phyloP scores from a whole-genome alignment of 352 stramenopile genomes.

The Pythium monospermum region DNA sequence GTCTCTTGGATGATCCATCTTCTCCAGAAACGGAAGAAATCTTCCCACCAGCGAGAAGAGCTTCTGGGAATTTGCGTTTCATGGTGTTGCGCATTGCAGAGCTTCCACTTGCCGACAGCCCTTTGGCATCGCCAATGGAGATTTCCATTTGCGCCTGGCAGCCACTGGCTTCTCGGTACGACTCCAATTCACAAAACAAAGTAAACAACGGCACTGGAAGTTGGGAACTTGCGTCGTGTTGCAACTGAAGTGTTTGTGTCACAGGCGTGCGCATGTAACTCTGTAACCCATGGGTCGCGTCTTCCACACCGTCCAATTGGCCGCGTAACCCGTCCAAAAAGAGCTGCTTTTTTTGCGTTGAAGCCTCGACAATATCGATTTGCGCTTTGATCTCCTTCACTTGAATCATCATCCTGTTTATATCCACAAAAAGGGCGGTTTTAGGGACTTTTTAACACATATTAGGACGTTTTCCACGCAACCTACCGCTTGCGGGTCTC shows the following conservation, averaged over 20 bases:
- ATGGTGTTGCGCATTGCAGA: constrained; percentile 13
- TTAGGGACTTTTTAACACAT: no score
- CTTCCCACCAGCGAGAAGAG: constrained; percentile 16
- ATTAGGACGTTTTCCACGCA: not conserved
- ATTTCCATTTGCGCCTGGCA: constrained; percentile 41
- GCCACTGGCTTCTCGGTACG: constrained; percentile 55
- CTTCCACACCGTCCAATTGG: constrained; percentile 49
- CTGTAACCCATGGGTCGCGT: constrained; percentile 54
- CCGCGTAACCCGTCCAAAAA: constrained; percentile 53
- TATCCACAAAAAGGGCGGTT: no score
- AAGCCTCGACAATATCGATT: constrained; percentile 51
- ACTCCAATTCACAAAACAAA: constrained; percentile 70
- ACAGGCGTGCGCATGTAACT: constrained; percentile 51
- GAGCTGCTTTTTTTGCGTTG: constrained; percentile 48
- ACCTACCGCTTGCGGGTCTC: constrained; percentile 51
- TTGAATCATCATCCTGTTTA: constrained; percentile 47
- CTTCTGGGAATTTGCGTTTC: constrained; percentile 34
- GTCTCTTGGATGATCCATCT: constrained; percentile 31
- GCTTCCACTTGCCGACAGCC: no score
- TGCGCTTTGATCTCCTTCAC: constrained; percentile 57
- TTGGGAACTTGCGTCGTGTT: constrained; percentile 37
- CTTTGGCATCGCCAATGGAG: constrained; percentile 42
- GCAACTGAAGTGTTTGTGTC: constrained; percentile 30
- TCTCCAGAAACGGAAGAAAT: constrained; percentile 1
- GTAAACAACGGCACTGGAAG: constrained; percentile 57